phyloP scores from a whole-genome alignment of 2,329 filamentous ascomycete species.

The Beauveria sp. region DNA sequence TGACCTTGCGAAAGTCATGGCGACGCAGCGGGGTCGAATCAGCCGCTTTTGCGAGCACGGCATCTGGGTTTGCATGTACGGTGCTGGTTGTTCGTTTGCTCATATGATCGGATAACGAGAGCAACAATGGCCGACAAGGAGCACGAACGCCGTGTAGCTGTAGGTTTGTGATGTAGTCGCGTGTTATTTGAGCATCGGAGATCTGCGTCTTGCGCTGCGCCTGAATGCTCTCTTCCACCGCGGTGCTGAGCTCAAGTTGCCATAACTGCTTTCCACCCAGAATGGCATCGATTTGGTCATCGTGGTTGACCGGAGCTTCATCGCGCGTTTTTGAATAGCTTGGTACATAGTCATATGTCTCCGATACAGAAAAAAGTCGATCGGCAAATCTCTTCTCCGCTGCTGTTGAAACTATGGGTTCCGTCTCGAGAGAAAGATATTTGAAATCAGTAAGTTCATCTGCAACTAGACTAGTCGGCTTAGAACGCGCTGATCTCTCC shows the following conservation, averaged over 20 bases:
- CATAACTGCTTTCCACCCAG: slow-evolving; percentile 3
- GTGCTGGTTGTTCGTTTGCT: neutral
- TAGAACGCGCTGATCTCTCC: neutral
- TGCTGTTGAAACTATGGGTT: neutral
- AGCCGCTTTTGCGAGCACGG: slow-evolving; percentile 35
- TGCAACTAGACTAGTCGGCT: neutral
- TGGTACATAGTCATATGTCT: neutral
- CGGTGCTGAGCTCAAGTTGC: slow-evolving; percentile 2
- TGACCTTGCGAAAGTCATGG: slow-evolving; percentile 58
- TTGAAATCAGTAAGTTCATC: neutral
- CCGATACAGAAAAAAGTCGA: neutral
- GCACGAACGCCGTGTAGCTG: neutral
- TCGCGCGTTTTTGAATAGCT: neutral
- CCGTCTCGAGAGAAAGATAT: neutral
- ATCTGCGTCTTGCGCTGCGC: slow-evolving; percentile 2
- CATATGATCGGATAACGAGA: neutral
- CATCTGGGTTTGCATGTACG: slow-evolving; percentile 17
- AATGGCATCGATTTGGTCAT: slow-evolving; percentile 4
- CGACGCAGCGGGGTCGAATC: slow-evolving; percentile 41
- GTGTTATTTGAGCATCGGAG: neutral
- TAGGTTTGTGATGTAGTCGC: slow-evolving; percentile 2
- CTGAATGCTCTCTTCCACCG: neutral
- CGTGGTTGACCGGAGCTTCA: neutral
- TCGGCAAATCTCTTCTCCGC: neutral
- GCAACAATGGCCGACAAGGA: slow-evolving; percentile 1